Conservation (phyloP, 306 rosid species). For the Fragaria nilgerrensis region DNA sequence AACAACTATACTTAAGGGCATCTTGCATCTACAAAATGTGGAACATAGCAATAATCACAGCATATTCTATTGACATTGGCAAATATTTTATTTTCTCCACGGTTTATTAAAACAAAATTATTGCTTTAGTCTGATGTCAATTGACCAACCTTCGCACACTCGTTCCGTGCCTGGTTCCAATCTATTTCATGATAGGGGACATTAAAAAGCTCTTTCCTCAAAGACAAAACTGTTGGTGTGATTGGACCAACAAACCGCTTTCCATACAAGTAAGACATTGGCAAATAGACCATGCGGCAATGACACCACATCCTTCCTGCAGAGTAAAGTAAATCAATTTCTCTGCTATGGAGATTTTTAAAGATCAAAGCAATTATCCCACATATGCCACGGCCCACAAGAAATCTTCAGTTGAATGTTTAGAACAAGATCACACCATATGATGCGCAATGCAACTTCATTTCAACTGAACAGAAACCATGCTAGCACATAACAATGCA, state of each 20-base stretch:
- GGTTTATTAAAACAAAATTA: background rate
- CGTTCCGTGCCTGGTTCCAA: slow-evolving; percentile 73
- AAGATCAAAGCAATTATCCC: background rate
- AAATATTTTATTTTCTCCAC: background rate
- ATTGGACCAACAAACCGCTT: slow-evolving; percentile 89
- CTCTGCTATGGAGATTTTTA: background rate
- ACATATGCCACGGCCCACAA: background rate
- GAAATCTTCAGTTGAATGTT: background rate
- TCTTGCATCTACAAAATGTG: background rate
- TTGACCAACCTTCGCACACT: slow-evolving; percentile 83
- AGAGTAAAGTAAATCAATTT: slow-evolving; percentile 17
- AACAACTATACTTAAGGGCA: background rate
- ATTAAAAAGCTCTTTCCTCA: slow-evolving; percentile 77
- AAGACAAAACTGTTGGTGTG: slow-evolving; percentile 65
- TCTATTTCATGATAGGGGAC: slow-evolving; percentile 73
- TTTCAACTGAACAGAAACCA: background rate
- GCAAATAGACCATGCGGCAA: slow-evolving; percentile 92
- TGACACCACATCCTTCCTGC: slow-evolving; percentile 99
- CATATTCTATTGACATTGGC: background rate
- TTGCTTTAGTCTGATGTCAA: background rate
- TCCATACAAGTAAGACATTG: slow-evolving; percentile 90
- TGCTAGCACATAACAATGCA: background rate
- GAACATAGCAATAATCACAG: background rate
- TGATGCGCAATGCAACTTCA: background rate
- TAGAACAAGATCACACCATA: background rate